Conservation (phyloP, 2,329 filamentous ascomycete genomes). For the Hymenoscyphus repandus region DNA sequence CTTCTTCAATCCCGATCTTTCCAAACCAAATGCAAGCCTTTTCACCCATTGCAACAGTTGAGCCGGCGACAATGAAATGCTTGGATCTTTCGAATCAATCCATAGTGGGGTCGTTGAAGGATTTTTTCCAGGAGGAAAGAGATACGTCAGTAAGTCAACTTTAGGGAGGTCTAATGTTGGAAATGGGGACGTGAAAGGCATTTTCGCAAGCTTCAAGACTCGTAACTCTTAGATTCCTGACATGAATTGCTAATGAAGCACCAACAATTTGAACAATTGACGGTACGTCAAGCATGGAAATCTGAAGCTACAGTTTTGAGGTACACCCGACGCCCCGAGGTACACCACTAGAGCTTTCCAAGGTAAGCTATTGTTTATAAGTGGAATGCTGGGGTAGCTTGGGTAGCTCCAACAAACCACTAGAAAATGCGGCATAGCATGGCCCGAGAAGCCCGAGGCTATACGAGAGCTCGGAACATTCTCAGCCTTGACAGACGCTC, state of each 20-base stretch:
- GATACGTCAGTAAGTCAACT: slow-evolving; percentile 20
- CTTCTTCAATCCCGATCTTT: slow-evolving; percentile 38
- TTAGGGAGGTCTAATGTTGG: slow-evolving; percentile 19
- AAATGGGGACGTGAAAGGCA: slow-evolving; percentile 21
- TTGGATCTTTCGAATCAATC: slow-evolving; percentile 45
- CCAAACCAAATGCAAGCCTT: slow-evolving; percentile 44
- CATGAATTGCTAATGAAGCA: background rate
- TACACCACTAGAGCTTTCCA: background rate
- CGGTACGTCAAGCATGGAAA: background rate
- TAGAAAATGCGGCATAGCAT: background rate
- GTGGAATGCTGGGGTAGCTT: background rate
- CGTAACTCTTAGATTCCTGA: background rate
- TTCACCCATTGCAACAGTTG: slow-evolving; percentile 47
- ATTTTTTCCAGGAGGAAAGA: slow-evolving; percentile 35
- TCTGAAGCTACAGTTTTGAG: background rate
- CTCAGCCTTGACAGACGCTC: background rate
- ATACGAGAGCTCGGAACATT: slow-evolving; percentile 2
- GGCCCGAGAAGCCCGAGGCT: slow-evolving; percentile 10
- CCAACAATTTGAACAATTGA: too few relatives aligned
- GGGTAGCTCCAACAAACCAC: background rate
- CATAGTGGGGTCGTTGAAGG: slow-evolving; percentile 44
- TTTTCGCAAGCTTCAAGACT: slow-evolving; percentile 4
- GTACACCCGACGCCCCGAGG: slow-evolving; percentile 3
- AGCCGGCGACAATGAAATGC: slow-evolving; percentile 40
- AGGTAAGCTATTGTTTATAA: background rate